Base-by-base conservation (phyloP, 2,329 filamentous ascomycete species). In the Neoascochyta sp. region DNA sequence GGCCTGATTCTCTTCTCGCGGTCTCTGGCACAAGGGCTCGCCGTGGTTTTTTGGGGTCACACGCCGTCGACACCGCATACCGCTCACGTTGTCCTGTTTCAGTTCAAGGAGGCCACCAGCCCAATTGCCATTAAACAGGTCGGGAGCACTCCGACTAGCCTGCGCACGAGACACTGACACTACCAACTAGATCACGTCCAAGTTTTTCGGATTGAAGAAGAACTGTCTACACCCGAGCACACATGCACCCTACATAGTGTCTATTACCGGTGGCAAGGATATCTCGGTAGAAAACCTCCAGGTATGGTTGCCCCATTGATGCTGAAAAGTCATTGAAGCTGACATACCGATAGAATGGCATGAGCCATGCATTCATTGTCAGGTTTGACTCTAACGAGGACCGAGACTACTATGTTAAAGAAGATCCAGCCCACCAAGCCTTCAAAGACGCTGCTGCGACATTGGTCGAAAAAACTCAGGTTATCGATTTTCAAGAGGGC, bases 301-400 rank as follows among this genome's bases (percentile, higher is more conserved):
- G 49, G 57, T 61, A 54, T 18, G n/a, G n/a, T n/a, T n/a, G n/a
- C n/a, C n/a, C n/a, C n/a, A n/a, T n/a, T n/a, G n/a, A n/a, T n/a
- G n/a, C n/a, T n/a, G n/a, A n/a, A n/a, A n/a, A n/a, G 20, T 11
- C 12, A 18, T 73, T 71, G 37, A 70, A 73, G 4, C 66, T 71
- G 2, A 77, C 32, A 60, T 65, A 5, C 63, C 67, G 68, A 22
- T 27, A 69, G 65, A 47, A 59, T 30, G 65, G 63, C 10, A 46
- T 67, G n/a, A 65, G 61, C 14, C 65, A 69, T 33, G 67, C 59
- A 3, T 70, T 69, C 29, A 54, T 68, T 9, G 45, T 66, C 10
- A 56, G 65, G 25, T 70, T 70, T 37, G 49, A 50, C 10, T 60
- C 51, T n/a, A 32, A 47, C 3, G 59, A 61, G 22, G 65, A 70